phyloP scores from a whole-genome alignment of 768 basidiomycete species.

The Trametes gibbosa region DNA sequence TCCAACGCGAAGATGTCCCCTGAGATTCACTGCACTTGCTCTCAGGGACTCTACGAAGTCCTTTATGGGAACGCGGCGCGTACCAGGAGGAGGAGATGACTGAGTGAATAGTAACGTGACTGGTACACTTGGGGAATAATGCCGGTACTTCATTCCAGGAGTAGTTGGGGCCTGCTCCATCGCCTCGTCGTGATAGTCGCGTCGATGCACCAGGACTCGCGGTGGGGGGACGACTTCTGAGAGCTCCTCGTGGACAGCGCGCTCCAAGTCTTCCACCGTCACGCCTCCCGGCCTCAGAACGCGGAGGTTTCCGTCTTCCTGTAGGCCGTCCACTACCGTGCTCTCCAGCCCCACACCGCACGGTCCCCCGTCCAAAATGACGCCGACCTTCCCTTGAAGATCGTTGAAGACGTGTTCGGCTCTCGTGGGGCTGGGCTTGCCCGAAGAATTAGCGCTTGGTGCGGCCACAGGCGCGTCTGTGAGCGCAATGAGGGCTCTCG shows the following conservation, averaged over 20 bases:
- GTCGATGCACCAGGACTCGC: slow-evolving; percentile 70
- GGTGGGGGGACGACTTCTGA: slow-evolving; percentile 38
- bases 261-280: slow-evolving; percentile 83
- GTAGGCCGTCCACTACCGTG: slow-evolving; percentile 89
- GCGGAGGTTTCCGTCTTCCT: slow-evolving; percentile 70
- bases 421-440: slow-evolving; percentile 90
- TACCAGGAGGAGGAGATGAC: slow-evolving; percentile 39
- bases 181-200: slow-evolving; percentile 70
- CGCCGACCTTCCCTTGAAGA: slow-evolving; percentile 64
- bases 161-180: slow-evolving; percentile 85
- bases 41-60: slow-evolving; percentile 46
- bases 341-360: slow-evolving; percentile 93
- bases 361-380: slow-evolving; percentile 90
- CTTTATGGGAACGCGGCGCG: slow-evolving; percentile 30
- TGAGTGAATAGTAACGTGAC: slow-evolving; percentile 68
- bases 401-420: slow-evolving; percentile 84
- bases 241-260: slow-evolving; percentile 46
- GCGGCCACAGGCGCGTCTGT: slow-evolving; percentile 81
- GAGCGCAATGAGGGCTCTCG: slow-evolving; percentile 80
- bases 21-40: slow-evolving; percentile 13
- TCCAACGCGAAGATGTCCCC: slow-evolving; percentile 51
- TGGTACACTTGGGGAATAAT: slow-evolving; percentile 91
- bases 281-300: slow-evolving; percentile 90
- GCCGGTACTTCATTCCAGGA: slow-evolving; percentile 98
- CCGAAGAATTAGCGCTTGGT: slow-evolving; percentile 92